These are phyloP conservation scores for Talaromyces verruculosus DNA, from an alignment of 2,329 filamentous ascomycete species.

Conservation along the genomic window DNA sequence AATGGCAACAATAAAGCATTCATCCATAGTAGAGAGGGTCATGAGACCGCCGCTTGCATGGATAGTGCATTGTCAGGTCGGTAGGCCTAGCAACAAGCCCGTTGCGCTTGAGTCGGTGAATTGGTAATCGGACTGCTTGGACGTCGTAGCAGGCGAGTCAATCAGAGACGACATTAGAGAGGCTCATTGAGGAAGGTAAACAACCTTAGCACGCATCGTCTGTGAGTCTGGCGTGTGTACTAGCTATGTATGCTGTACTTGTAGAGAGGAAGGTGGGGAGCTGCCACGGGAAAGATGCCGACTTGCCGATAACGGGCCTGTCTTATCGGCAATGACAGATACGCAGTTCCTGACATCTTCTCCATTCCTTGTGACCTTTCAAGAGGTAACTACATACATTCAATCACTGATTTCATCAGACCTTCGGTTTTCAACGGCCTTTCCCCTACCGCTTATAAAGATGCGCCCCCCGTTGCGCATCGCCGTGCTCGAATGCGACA, in stretches of 20 bases:
- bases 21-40: neutral
- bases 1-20: neutral
- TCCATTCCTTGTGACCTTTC: neutral
- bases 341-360: neutral
- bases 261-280: neutral
- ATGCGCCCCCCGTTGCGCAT: slow-evolving; percentile 63
- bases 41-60: slow-evolving; percentile 4
- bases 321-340: neutral
- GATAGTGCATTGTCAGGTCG: neutral
- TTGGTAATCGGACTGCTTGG: neutral
- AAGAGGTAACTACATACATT: neutral
- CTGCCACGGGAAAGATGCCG: neutral
- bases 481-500: slow-evolving; percentile 86
- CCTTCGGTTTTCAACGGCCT: neutral
- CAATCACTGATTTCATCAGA: neutral
- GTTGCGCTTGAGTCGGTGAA: neutral
- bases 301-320: neutral
- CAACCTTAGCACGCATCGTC: neutral
- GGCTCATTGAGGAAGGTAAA: neutral
- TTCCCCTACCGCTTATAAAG: neutral
- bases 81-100: neutral
- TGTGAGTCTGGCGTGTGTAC: neutral
- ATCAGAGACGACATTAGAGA: neutral
- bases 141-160: neutral
- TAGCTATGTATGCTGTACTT: too few relatives aligned